Base-by-base conservation (phyloP, 2,329 filamentous ascomycete genomes). In the Decorospora gaudefroyi region DNA sequence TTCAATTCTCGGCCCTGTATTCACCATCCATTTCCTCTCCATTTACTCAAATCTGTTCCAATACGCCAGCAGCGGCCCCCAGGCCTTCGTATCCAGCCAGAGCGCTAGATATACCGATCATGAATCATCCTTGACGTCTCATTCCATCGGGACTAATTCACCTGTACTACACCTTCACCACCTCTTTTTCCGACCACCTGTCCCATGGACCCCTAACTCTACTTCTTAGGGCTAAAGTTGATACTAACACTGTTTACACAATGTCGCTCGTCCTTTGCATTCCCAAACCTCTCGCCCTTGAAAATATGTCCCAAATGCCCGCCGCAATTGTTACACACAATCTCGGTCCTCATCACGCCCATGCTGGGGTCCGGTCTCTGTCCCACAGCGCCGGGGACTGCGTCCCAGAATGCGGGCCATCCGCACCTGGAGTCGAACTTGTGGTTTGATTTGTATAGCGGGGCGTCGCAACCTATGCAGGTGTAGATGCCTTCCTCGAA, bases 361-460 rank as follows among this genome's bases (percentile, higher is more conserved):
- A 90, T 80, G 0, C 84, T 77, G 33, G 73, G 76, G 71, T 99
- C 93, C 53, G 84, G 83, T 64, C 92, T 86, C 51, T 92, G 79
- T 23, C 83, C 88, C 9, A 99, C 90, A 1, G 92, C 92, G 2
- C 90, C 91, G 0, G 93, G 92, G 37, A 99, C 83, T 55, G 87
- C 92, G 72, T 99, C 93, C 69, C 92, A 99, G 74, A 97, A 99
- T 9, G 93, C 93, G 0, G 93, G 93, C 93, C 93, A 99, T 49
- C 93, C 93, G 72, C 93, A 99, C 28, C 90, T 90, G 12, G 88
- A 95, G 72, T 88, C 88, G 80, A 99, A 99, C 72, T 99, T 99
- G 74, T 96, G 91, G 52, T 80, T 80, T 18, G 93, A 91, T 71
- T 85, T 92, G 81, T 99, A 99, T 12, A 99, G 83, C 4, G 93